phyloP scores from a whole-genome alignment of 1,284 basidiomycete species.

The Cryptococcus floricola region DNA sequence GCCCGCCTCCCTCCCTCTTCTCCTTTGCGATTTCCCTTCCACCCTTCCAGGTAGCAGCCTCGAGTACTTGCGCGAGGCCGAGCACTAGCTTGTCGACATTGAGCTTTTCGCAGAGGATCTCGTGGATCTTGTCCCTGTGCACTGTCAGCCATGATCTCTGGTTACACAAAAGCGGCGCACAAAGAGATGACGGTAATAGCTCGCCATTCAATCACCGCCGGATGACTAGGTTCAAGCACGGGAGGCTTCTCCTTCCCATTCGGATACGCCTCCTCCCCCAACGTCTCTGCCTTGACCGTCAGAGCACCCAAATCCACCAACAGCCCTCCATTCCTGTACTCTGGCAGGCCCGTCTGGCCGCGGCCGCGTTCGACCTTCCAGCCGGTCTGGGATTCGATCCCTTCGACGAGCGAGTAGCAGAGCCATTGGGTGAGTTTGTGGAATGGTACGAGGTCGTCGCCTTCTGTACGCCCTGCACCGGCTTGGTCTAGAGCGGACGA shows the following conservation, averaged over 20 bases:
- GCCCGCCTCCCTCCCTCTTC: constrained; percentile 70
- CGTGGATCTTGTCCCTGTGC: constrained; percentile 71
- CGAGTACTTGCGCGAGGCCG: constrained; percentile 80
- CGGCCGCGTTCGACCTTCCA: constrained; percentile 66
- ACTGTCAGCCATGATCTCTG: background rate
- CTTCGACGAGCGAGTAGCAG: constrained; percentile 80
- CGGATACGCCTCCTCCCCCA: constrained; percentile 33
- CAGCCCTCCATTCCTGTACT: constrained; percentile 85
- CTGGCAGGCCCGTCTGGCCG: constrained; percentile 52
- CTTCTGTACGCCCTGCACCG: constrained; percentile 46
- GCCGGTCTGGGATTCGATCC: constrained; percentile 67
- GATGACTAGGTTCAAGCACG: constrained; percentile 68
- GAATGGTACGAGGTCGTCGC: constrained; percentile 78
- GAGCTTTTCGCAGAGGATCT: constrained; percentile 63
- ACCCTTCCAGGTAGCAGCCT: constrained; percentile 93
- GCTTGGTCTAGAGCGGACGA: constrained; percentile 26
- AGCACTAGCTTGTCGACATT: constrained; percentile 50
- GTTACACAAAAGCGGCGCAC: constrained; percentile 53
- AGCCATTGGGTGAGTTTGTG: constrained; percentile 95
- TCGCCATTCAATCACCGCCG: constrained; percentile 91
- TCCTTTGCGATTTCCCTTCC: constrained; percentile 82
- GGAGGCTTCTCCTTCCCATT: constrained; percentile 45
- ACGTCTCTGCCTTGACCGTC: constrained; percentile 52
- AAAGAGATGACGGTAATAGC: constrained; percentile 88
- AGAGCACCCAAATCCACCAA: constrained; percentile 79